These are phyloP conservation scores for Penicillium sp. DNA, from an alignment of 2,329 filamentous ascomycete species.

Conservation along the genomic window DNA sequence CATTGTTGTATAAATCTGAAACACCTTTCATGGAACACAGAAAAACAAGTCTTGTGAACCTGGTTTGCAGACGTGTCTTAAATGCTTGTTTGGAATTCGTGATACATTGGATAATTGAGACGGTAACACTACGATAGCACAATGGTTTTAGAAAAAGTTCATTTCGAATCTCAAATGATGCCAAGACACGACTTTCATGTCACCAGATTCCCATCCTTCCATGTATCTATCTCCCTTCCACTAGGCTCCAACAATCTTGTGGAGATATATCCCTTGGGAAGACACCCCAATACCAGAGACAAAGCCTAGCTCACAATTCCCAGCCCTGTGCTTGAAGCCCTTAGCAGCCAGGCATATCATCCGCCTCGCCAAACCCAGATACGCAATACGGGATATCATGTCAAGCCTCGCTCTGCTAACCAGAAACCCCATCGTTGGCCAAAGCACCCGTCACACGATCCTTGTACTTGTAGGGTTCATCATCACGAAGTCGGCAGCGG, in stretches of 20 bases:
- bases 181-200: not conserved
- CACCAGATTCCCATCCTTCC: not conserved
- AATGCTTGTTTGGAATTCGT: slow-evolving; percentile 2
- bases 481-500: not conserved
- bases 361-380: not conserved
- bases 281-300: not conserved
- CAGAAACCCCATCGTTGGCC: not conserved
- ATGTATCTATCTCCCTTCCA: not conserved
- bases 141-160: not conserved
- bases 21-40: not conserved
- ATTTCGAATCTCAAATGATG: not conserved
- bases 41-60: not conserved
- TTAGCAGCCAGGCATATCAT: not conserved
- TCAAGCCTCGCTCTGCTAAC: not conserved
- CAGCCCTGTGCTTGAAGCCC: not conserved
- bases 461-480: not conserved
- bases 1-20: not conserved
- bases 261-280: not conserved
- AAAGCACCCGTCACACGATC: not conserved
- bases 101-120: not conserved
- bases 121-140: not conserved
- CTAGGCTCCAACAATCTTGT: not conserved
- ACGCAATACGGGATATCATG: not conserved
- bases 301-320: not conserved
- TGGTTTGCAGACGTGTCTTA: not conserved